Conservation (phyloP, 2,329 filamentous ascomycete genomes). For the Elsinoe australis region DNA sequence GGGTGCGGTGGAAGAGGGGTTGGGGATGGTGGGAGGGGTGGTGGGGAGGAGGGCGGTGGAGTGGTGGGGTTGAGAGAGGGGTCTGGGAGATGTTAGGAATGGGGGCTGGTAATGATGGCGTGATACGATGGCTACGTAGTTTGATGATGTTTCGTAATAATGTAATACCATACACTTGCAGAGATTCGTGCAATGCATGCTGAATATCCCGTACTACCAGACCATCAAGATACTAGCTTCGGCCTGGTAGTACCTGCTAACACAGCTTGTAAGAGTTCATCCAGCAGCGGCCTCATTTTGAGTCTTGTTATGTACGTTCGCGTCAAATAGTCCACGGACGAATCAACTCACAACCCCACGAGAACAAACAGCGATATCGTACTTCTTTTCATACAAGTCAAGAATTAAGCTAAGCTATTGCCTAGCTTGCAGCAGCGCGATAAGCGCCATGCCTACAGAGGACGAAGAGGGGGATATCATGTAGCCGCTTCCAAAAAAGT, state of each 20-base stretch:
- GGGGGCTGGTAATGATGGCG: too few relatives aligned
- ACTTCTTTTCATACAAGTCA: neutral
- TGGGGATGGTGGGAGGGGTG: neutral
- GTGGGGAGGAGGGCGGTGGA: neutral
- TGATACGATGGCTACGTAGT: too few relatives aligned
- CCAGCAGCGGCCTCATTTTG: too few relatives aligned
- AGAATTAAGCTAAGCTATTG: neutral
- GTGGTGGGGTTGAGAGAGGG: conserved; percentile 21
- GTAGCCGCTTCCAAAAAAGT: neutral
- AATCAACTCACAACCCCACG: too few relatives aligned
- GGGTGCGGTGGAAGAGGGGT: neutral
- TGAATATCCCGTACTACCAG: neutral
- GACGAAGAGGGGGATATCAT: neutral
- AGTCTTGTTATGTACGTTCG: too few relatives aligned
- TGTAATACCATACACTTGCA: conserved; percentile 1
- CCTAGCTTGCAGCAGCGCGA: neutral
- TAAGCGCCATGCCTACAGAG: neutral
- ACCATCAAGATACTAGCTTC: neutral
- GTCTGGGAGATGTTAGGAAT: too few relatives aligned
- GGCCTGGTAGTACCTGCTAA: too few relatives aligned
- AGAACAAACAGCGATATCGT: too few relatives aligned
- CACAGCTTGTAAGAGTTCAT: too few relatives aligned
- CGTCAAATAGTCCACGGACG: too few relatives aligned
- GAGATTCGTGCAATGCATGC: neutral
- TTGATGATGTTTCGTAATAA: too few relatives aligned